Evolutionary conservation across 2,329 filamentous ascomycete species (phyloP), one percentile per base, ranked within the genome.

Genomic region (Nigrospora sphaerica): DNA sequence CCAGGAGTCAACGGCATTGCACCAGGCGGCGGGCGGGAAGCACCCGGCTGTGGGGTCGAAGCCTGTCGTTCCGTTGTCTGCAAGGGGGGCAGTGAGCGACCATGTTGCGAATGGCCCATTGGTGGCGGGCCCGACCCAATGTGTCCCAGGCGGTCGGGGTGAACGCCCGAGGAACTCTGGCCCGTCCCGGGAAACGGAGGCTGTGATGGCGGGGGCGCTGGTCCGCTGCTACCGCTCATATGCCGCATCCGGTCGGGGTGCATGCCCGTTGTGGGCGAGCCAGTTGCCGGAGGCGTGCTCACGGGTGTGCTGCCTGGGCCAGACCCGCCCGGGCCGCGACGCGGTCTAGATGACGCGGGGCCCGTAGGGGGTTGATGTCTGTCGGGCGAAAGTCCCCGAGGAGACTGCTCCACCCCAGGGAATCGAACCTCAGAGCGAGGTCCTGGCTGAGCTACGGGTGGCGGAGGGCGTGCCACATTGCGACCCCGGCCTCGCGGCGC

Each of bases 401-500:
- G 64, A 12, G 64, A 54, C 18, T 39, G 35, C 17, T 77, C 74
- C 16, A 59, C 61, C 10, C 51, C 59, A 9, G 62, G 54, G 49
- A 70, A 72, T 32, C 75, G 65, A 43, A 60, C 60, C 37, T 79
- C 74, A 10, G 65, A 58, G 47, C 73, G 64, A 39, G 70, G 65
- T 17, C 19, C 19, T 5, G 66, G 59, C 10, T 63, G 64, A 37
- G 67, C 68, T 49, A 59, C 32, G 12, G 37, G 18, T 19, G 37
- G 38, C 48, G 59, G 50, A 49, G 65, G 60, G 56, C 73, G 69
- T 39, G 63, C 58, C 39, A 64, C 62, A 54, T 65, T 71, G 49
- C 65, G 68, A 48, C 70, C 76, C 55, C 71, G 74, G 52, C 70
- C 75, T 43, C 73, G 71, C 14, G 80, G 78, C 2, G 77, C 80